Evolutionary conservation across 78 protist species (phyloP), one percentile per base, ranked within the genome.

Genomic region (slime mould (Dictyostelium discoideum)): DNA sequence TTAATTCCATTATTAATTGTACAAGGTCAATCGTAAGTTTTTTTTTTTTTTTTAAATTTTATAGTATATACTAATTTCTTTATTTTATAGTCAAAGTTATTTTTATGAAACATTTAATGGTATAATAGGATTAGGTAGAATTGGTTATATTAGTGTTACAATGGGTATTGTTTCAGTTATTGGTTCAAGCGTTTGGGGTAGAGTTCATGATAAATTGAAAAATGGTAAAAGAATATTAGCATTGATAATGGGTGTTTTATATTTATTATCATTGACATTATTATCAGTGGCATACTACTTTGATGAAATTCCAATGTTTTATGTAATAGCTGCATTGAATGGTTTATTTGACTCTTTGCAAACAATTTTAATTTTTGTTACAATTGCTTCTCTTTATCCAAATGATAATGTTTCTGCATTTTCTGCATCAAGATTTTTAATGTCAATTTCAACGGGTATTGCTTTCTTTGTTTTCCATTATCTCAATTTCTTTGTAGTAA

Each of bases 21-120:
- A 44, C 94, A 89, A 82, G 94, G 94, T 89, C 86, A 79, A 80
- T 77, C 89, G 48, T 72, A 72, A 10, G 79, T 72, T 20, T 0
- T 39, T 42, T 77, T 20, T 16, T 77, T 16, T 42, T 39, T 44
- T 18, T 3, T 13, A 7, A 5, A 5, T 24, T 18, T 18, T 18
- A 26, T n/a, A n/a, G n/a, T n/a, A 20, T 13, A 46, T 54, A 46
- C 57, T 46, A 46, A 46, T 46, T 10, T 46, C 57, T 16, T 42
- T 77, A 18, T 77, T 16, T 42, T 39, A 26, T 29, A 72, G 79
- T 2, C 94, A 89, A 89, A 60, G 73, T 16, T 89, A 69, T 42
- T 89, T 89, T 82, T 89, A 54, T 78, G 63, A 50, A 57, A 67
- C 65, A 13, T 69, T 89, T 14, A 85, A 85, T 10, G 13, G 18